These are phyloP conservation scores for Terfezia boudieri DNA, from an alignment of 495 filamentous ascomycete species.

Conservation along the genomic window DNA sequence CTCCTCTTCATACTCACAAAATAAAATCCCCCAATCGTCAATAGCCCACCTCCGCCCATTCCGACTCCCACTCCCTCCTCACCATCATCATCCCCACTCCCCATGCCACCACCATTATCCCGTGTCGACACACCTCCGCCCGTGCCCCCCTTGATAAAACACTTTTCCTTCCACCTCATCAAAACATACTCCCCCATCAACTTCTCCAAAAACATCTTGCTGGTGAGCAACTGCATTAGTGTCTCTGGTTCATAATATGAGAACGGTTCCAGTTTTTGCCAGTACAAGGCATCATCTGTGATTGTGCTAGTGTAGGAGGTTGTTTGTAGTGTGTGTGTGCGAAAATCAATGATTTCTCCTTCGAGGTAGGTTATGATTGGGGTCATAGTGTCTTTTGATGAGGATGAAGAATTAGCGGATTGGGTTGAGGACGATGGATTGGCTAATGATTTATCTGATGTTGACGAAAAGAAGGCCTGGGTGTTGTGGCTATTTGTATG, in stretches of 20 bases:
- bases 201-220: conserved; percentile 22
- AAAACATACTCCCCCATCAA: conserved; percentile 37
- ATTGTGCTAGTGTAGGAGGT: conserved; percentile 39
- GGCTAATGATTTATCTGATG: background rate
- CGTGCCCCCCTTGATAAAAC: background rate
- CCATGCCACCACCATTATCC: conserved; percentile 29
- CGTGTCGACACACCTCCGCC: conserved; percentile 24
- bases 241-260: conserved; percentile 33
- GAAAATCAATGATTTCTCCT: conserved; percentile 59
- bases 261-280: conserved; percentile 49
- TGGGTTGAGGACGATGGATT: background rate
- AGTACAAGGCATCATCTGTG: conserved; percentile 43
- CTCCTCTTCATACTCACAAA: conserved; percentile 42
- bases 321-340: conserved; percentile 42
- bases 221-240: conserved; percentile 36
- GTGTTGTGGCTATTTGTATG: too few relatives aligned
- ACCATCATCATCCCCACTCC: conserved; percentile 29
- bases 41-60: conserved; percentile 24
- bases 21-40: conserved; percentile 59
- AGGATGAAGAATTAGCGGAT: background rate
- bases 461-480: background rate
- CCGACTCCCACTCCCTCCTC: conserved; percentile 24
- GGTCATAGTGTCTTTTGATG: background rate
- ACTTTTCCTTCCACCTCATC: conserved; percentile 45
- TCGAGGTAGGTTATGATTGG: conserved; percentile 48